Percentiles rank a stretch among this genome's conserved stretches.
phyloP scores from a whole-genome alignment of 2,329 filamentous ascomycete genomes.

The Aspergillus hortae region DNA sequence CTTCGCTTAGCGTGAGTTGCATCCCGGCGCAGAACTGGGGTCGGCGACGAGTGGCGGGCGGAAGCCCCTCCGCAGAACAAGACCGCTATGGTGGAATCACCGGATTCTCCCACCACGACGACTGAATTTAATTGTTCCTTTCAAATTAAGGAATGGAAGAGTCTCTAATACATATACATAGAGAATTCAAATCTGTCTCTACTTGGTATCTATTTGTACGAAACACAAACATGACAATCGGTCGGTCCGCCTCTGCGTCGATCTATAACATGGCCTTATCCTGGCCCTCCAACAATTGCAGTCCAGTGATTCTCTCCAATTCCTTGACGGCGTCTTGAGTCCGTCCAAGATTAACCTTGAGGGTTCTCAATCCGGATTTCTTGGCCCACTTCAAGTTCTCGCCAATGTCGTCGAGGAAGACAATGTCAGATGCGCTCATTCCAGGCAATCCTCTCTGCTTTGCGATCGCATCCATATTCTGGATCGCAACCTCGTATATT shows the following conservation, averaged over 20 bases:
- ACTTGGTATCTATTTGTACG: neutral
- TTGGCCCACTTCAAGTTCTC: constrained; percentile 82
- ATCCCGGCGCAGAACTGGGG: constrained; percentile 32
- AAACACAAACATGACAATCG: neutral
- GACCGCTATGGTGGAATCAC: neutral
- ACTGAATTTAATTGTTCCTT: neutral
- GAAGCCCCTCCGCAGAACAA: neutral
- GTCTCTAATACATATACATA: neutral
- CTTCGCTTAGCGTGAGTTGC: constrained; percentile 40
- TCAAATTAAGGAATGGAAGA: neutral
- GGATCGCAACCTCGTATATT: constrained; percentile 74
- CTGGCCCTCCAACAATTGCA: constrained; percentile 45
- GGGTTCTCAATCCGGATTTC: constrained; percentile 70
- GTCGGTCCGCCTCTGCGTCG: neutral
- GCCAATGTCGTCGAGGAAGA: constrained; percentile 93
- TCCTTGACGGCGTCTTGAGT: constrained; percentile 77
- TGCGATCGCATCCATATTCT: constrained; percentile 62
- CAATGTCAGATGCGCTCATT: constrained; percentile 64
- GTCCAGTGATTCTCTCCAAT: constrained; percentile 70
- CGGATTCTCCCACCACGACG: neutral
- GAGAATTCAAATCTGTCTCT: constrained; percentile 1
- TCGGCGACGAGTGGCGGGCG: constrained; percentile 36
- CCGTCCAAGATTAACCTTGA: constrained; percentile 78
- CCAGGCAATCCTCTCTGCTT: constrained; percentile 51
- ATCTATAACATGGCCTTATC: constrained; percentile 35